Base-by-base conservation (phyloP, 129 eudicot species). In the Flaveria trinervia region DNA sequence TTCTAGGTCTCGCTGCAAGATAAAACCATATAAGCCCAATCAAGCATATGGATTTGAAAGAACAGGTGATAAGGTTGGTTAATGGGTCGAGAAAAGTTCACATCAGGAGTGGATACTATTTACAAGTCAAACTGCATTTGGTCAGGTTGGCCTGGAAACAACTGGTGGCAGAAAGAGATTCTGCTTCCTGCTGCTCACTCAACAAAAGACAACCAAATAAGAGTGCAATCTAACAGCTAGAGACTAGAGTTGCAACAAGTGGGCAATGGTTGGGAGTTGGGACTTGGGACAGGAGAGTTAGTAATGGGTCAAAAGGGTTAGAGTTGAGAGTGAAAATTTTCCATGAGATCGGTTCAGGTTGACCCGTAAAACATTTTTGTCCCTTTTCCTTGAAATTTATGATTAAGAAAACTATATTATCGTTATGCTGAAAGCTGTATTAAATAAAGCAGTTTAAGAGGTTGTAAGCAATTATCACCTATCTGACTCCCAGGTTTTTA, bases 1-100 rank as follows among this genome's bases (percentile, higher is more conserved):
- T 23, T 60, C 67, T 25, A 39, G 67, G 67, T 26, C 67, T 43
- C 67, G 41, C 67, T 61, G 77, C 71, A 3, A 48, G n/a, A 64
- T 3, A 11, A 39, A n/a, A 61, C 67, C 67, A 61, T 25, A 61
- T 2, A 61, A 1, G 67, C 26, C 3, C 11, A 16, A n/a, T 25
- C 36, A 28, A 61, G 36, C 28, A 15, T 5, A 13, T 20, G 20
- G 30, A 57, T 11, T 57, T 20, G 7, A 15, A 20, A 20, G 33
- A 57, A 57, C 65, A 1, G 15, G 13, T 57, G 65, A 9, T 54
- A 52, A 26, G 1, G 68, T 28, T 13, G 16, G 72, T 54, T 17
- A 68, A 44, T 4, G 4, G n/a, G 72, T 20, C 18, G 0, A 68
- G 20, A 44, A n/a, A 23, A 30, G 65, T 57, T 57, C 4, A 14